Base-by-base conservation (phyloP, 495 filamentous ascomycete genomes). In the Polyplosphaeria fusca region DNA sequence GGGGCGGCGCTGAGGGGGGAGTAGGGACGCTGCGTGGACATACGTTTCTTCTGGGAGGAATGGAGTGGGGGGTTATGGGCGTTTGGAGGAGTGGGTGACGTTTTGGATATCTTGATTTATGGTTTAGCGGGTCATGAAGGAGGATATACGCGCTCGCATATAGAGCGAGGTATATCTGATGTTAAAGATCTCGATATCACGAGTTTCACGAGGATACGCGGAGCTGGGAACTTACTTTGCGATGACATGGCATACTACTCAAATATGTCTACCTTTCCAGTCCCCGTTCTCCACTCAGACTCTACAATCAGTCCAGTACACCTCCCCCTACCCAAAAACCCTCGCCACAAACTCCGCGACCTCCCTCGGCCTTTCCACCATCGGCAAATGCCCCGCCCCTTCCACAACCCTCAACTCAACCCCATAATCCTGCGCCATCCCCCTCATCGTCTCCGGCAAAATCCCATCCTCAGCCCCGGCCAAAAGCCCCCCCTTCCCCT, bases 351-450 rank as follows among this genome's bases (percentile, higher is more conserved):
- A 78, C 39, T 77, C 75, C 58, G 82, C 82, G 68, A 89, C 87
- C 12, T 77, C 79, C 55, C 71, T 70, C 7, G 86, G 84, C 55
- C 85, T 80, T 74, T 93, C 87, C 30, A 80, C 83, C 88, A 93
- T 93, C 3, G 88, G 88, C 71, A 93, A 68, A 73, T 93, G 88
- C 0, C 88, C 88, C 0, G 87, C 84, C 22, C 73, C 69, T 1
- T 84, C 78, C 46, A 91, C 78, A 46, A 84, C 67, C 66, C 74
- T 79, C 52, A 86, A 72, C 66, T 81, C 77, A 0, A 79, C 78
- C 0, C 76, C 81, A 0, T 67, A 66, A 3, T 79, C 81, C 52
- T 70, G 72, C 52, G 77, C 81, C 76, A 91, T 89, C 24, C 84
- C 81, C 47, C 82, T 79, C 87, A 91, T 91, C 1, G 85, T 85